phyloP scores from a whole-genome alignment of 805 yeast species.

The Helenozyma rhizophorensis region DNA sequence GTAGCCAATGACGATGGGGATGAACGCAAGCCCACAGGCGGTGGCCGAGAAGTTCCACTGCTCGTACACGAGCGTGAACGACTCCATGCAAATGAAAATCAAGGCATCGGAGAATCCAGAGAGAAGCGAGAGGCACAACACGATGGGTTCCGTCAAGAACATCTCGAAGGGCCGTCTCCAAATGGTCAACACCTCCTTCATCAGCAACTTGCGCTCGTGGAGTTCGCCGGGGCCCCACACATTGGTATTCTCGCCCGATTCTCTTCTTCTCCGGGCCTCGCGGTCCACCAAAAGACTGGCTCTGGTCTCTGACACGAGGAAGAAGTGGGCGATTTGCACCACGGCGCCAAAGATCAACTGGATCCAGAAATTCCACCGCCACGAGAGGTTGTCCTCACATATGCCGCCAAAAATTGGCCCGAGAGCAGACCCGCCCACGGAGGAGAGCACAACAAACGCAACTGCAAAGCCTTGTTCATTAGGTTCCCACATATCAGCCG shows the following conservation, averaged over 20 bases:
- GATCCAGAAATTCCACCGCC: slow-evolving; percentile 28
- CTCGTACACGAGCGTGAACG: slow-evolving; percentile 27
- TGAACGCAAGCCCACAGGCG: slow-evolving; percentile 29
- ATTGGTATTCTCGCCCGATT: slow-evolving; percentile 26
- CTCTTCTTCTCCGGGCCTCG: slow-evolving; percentile 33
- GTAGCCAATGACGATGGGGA: slow-evolving; percentile 32
- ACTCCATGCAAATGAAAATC: slow-evolving; percentile 37
- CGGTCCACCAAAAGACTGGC: slow-evolving; percentile 29
- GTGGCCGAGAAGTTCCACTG: slow-evolving; percentile 33
- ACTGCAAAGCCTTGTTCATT: slow-evolving; percentile 30
- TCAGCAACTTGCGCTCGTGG: slow-evolving; percentile 13
- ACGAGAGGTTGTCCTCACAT: slow-evolving; percentile 15
- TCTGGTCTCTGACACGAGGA: slow-evolving; percentile 34
- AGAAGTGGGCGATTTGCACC: slow-evolving; percentile 29
- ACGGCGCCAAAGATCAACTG: slow-evolving; percentile 34
- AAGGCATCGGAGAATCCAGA: slow-evolving; percentile 40
- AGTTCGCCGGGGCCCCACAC: slow-evolving; percentile 35
- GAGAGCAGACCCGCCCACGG: slow-evolving; percentile 27
- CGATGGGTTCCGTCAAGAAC: slow-evolving; percentile 37
- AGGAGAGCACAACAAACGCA: slow-evolving; percentile 28
- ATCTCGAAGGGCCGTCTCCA: slow-evolving; percentile 39
- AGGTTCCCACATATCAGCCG: slow-evolving; percentile 32
- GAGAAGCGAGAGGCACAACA: slow-evolving; percentile 32
- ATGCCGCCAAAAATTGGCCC: slow-evolving; percentile 29
- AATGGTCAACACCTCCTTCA: slow-evolving; percentile 22